A percentile compares a stretch with the other conserved stretches of the same genome.
These are phyloP conservation scores for Suillus subluteus DNA, from an alignment of 768 basidiomycete genomes.

Conservation along the genomic window DNA sequence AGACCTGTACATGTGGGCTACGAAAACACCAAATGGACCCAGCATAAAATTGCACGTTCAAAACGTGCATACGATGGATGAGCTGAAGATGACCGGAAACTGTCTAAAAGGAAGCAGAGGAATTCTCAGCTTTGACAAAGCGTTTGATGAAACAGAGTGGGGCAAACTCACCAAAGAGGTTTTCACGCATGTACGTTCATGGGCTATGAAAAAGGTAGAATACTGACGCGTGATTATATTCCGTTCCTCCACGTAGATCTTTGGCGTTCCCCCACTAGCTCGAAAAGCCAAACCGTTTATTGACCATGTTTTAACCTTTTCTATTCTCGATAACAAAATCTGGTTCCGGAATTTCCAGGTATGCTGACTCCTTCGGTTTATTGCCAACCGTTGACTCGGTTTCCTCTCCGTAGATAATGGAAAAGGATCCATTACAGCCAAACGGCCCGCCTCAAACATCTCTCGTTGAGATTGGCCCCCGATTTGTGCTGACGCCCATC, in stretches of 20 bases:
- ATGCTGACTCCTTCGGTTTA: slow-evolving; percentile 21
- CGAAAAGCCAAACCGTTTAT: slow-evolving; percentile 95
- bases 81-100: slow-evolving; percentile 99
- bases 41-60: slow-evolving; percentile 98
- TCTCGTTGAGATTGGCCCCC: slow-evolving; percentile 96
- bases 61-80: slow-evolving; percentile 99
- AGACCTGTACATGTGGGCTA: slow-evolving; percentile 95
- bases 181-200: slow-evolving; percentile 79
- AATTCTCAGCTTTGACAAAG: slow-evolving; percentile 88
- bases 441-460: slow-evolving; percentile 83
- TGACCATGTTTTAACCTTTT: slow-evolving; percentile 97
- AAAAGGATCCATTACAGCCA: slow-evolving; percentile 90
- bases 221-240: slow-evolving; percentile 8
- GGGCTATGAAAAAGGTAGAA: background rate
- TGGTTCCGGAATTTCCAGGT: slow-evolving; percentile 99
- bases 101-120: slow-evolving; percentile 96
- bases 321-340: slow-evolving; percentile 92
- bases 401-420: slow-evolving; percentile 66
- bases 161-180: slow-evolving; percentile 88
- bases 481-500: slow-evolving; percentile 96
- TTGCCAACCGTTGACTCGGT: slow-evolving; percentile 1
- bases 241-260: slow-evolving; percentile 63
- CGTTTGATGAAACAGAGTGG: slow-evolving; percentile 89
- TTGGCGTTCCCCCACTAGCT: slow-evolving; percentile 91
- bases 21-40: slow-evolving; percentile 96